Percentiles rank a stretch among this genome's conserved stretches.
phyloP scores from a whole-genome alignment of 2,329 filamentous ascomycete species.

The Colletotrichum theobromicola region DNA sequence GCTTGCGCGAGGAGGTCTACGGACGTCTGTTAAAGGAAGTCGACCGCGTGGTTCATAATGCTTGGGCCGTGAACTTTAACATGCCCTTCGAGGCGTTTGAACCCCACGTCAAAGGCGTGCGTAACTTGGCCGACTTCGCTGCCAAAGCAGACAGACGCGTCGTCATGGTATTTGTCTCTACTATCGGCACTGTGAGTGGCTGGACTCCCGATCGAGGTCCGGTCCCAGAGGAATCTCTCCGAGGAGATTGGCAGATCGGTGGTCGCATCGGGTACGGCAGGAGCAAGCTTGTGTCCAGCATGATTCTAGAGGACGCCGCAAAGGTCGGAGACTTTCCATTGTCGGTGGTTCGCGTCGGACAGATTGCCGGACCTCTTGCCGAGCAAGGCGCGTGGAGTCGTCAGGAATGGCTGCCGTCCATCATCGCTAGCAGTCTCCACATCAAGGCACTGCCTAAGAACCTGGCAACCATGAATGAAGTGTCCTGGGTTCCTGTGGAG shows the following conservation, averaged over 20 bases:
- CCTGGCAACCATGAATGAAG: conserved; percentile 45
- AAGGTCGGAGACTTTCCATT: conserved; percentile 4
- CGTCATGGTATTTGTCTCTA: conserved; percentile 17
- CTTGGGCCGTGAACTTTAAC: conserved; percentile 57
- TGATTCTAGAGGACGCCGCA: conserved; percentile 15
- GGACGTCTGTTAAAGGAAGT: conserved; percentile 36
- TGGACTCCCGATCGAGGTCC: conserved; percentile 3
- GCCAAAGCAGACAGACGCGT: conserved; percentile 1
- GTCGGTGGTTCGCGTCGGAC: conserved; percentile 16
- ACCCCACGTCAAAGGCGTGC: conserved; percentile 53
- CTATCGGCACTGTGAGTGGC: conserved; percentile 12
- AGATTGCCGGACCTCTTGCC: conserved; percentile 18
- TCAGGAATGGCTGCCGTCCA: conserved; percentile 21
- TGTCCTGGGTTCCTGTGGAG: conserved; percentile 63
- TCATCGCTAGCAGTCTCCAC: conserved; percentile 47
- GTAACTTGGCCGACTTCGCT: conserved; percentile 45
- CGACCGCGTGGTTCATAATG: conserved; percentile 58
- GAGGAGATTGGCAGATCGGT: background rate
- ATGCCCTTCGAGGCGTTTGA: conserved; percentile 54
- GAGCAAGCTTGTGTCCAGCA: conserved; percentile 15
- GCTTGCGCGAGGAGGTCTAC: background rate
- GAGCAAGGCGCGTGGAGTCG: conserved; percentile 10
- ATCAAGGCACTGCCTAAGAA: conserved; percentile 50
- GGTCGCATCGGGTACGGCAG: conserved; percentile 12
- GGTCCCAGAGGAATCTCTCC: background rate